Conservation (phyloP, 305 asterid species). For the Fraxinus sp. region DNA sequence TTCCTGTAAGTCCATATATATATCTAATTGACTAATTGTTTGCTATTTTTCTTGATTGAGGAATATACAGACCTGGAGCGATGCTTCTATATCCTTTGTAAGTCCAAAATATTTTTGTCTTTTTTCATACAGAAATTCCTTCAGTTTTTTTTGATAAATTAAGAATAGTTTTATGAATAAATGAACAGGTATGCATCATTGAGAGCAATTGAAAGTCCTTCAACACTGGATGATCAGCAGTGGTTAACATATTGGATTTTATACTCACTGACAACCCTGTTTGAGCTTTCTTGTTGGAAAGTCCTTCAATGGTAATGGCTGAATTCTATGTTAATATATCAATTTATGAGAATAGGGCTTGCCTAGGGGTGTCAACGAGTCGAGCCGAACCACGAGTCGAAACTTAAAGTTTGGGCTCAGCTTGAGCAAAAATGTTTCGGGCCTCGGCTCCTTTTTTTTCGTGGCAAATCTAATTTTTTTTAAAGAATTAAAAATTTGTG, state of each 20-base stretch:
- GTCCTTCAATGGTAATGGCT: conserved; percentile 61
- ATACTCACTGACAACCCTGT: conserved; percentile 71
- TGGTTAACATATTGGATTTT: conserved; percentile 97
- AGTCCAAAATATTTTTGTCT: conserved; percentile 29
- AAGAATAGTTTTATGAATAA: neutral
- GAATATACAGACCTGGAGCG: conserved; percentile 66
- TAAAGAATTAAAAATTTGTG: too few relatives aligned
- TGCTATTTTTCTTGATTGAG: conserved; percentile 14
- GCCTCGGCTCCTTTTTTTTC: too few relatives aligned
- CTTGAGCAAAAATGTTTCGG: too few relatives aligned
- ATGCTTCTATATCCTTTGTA: conserved; percentile 93
- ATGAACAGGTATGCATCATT: conserved; percentile 73
- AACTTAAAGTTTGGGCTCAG: too few relatives aligned
- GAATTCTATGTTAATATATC: neutral
- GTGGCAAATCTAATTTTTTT: too few relatives aligned
- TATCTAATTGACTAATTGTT: neutral
- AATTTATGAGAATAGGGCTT: neutral
- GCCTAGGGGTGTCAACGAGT: too few relatives aligned
- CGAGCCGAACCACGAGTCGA: too few relatives aligned
- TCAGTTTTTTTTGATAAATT: neutral
- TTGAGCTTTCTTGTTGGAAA: conserved; percentile 59
- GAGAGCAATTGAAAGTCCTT: conserved; percentile 68
- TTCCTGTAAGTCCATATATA: neutral
- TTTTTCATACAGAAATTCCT: neutral
- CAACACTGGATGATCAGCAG: conserved; percentile 80